Percentiles rank a stretch among this genome's conserved stretches.
Conservation (phyloP, 2,329 filamentous ascomycete species). For the Geosmithia morbida region DNA sequence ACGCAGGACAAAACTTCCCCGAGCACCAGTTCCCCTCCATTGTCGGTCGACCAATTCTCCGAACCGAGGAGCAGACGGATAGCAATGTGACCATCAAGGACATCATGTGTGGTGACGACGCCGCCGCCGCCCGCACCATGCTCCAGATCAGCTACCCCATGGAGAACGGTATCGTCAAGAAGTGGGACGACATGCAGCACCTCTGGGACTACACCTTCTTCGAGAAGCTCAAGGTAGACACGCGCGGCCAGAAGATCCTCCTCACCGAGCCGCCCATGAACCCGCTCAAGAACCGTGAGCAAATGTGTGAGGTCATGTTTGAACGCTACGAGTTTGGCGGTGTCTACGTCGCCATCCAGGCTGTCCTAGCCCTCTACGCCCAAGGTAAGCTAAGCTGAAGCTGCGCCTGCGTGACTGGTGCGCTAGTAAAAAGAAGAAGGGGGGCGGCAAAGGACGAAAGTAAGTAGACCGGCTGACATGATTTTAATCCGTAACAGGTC, state of each 20-base stretch:
- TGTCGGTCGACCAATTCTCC: conserved; percentile 91
- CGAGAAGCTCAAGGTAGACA: conserved; percentile 91
- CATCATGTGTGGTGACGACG: conserved; percentile 99
- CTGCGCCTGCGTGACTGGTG: background rate
- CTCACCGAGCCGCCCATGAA: conserved; percentile 97
- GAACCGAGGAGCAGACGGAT: conserved; percentile 71
- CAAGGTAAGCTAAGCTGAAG: conserved; percentile 48
- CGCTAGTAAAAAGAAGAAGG: background rate
- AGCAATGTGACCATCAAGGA: conserved; percentile 67
- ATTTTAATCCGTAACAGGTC: conserved; percentile 31
- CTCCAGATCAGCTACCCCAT: conserved; percentile 98
- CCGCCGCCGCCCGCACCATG: conserved; percentile 89
- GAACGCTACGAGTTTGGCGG: conserved; percentile 92
- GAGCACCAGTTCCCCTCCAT: conserved; percentile 98
- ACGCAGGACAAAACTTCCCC: conserved; percentile 98
- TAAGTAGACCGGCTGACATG: background rate
- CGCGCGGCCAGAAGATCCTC: conserved; percentile 87
- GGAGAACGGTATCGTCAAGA: conserved; percentile 99
- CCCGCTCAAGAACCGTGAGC: conserved; percentile 87
- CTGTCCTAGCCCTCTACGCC: conserved; percentile 87
- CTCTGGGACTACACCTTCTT: conserved; percentile 98
- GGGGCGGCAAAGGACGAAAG: background rate
- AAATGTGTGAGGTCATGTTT: conserved; percentile 99
- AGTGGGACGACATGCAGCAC: conserved; percentile 99
- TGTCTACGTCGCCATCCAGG: conserved; percentile 96